Base-by-base conservation (phyloP, 768 basidiomycete genomes). In the Termitomyces sp. region DNA sequence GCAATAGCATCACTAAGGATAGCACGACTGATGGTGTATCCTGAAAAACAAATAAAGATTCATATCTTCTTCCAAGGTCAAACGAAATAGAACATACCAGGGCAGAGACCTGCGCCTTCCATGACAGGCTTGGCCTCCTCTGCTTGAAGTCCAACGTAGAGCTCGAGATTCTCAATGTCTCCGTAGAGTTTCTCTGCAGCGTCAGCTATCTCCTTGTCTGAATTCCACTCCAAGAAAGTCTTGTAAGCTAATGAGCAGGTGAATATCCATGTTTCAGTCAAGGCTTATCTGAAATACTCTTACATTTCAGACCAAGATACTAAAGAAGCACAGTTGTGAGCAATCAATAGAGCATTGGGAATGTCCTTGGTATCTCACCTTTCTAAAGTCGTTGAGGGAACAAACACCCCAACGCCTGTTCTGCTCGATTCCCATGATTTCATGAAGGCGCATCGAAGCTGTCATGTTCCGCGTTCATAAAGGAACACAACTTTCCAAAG, bases 1-100 rank as follows among this genome's bases (percentile, higher is more conserved):
- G 91, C 88, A 54, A 93, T 87, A 28, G 91, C 91, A 64, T 93
- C 91, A 58, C 84, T 82, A 34, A 93, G 82, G 62, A 93, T 93
- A 8, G 91, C 90, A 32, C 91, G 83, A 62, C 87, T 87, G 63
- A 90, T 81, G 10, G 91, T 93, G 69, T 88, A 93, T 14, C 84
- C 86, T 85, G 54, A 34, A 56, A 28, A 15, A 10, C 48, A 26
- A 35, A 41, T 48, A 19, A 32, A 42, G 1, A 42, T 21, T 52
- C 8, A 30, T 17, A 14, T 24, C 3, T 15, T n/a, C 19, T 14
- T 1, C n/a, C n/a, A n/a, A 14, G 19, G 11, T 10, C 10, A 15
- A 6, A 37, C 2, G 28, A 43, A 34, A n/a, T 22, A 15, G 28
- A 21, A 57, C 72, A 50, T 62, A 84, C 89, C 85, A 58, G 91